Evolutionary conservation across 2,329 filamentous ascomycete genomes (phyloP), one percentile per base, ranked within the genome.

Genomic region (Leptographium radiaticola): DNA sequence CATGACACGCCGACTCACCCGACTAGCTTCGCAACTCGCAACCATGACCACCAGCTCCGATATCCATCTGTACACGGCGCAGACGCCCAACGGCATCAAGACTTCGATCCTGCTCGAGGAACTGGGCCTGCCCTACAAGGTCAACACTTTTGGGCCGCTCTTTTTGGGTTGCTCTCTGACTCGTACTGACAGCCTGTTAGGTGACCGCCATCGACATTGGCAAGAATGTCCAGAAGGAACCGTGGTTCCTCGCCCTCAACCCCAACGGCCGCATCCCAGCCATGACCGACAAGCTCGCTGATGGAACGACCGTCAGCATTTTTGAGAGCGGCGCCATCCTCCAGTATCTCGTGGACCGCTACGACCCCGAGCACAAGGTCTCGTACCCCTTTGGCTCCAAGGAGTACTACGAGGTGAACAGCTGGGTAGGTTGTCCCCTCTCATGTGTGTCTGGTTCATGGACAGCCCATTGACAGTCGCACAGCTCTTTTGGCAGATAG

Each of bases 211-310:
- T 94, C 62, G 76, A 86, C n/a, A 77, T 94, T 56, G 71, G 67
- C 58, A 86, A 86, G 58, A 86, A 89, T 66, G 77, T 73, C n/a
- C 88, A 94, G 63, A 94, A 70, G 65, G 72, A 91, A 67, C 80
- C 80, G 16, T 94, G 87, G 88, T 96, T 91, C 70, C 77, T 94
- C 33, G 82, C 83, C 52, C 94, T 95, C 71, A 95, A 95, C 70
- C 89, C 89, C 59, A 95, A 95, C 67, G 89, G 89, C 59, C 86
- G 89, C 60, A 95, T 95, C 62, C 90, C 89, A 5, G 89, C 89
- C 55, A 63, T 95, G 51, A 93, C 87, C 9, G 89, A 95, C 69
- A 86, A 75, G 8, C 84, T 87, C 66, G 73, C 74, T 6, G 83
- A 93, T 66, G 87, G 87, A 60, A 72, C 85, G 66, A 72, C 74